Percentiles rank a stretch among this genome's conserved stretches.
Evolutionary conservation across 208 protist genomes (phyloP).

Genomic region (Trypanosoma avium): DNA sequence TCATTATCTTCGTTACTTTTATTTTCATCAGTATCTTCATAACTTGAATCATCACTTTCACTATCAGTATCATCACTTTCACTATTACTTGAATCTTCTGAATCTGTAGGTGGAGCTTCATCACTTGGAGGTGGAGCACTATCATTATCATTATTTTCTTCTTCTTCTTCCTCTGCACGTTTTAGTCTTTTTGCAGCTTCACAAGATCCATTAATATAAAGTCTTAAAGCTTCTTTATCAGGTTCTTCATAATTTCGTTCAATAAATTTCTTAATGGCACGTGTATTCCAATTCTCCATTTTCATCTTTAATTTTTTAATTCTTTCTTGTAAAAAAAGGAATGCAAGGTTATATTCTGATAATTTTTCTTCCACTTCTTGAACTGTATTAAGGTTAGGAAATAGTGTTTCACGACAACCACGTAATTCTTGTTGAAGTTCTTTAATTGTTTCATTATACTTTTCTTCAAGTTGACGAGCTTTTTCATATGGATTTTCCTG

Average conservation of each 20-base stretch:
- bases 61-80: not conserved
- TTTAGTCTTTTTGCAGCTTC: not conserved
- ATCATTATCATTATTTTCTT: not conserved
- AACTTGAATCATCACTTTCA: not conserved
- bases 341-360: not conserved
- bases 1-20: not conserved
- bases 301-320: not conserved
- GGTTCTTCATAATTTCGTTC: not conserved
- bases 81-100: not conserved
- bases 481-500: not conserved
- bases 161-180: not conserved
- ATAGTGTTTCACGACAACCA: not conserved
- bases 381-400: not conserved
- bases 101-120: not conserved
- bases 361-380: not conserved
- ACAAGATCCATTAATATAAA: not conserved
- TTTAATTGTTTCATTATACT: not conserved
- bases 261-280: not conserved
- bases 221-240: not conserved
- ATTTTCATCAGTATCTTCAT: not conserved
- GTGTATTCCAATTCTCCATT: not conserved
- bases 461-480: not conserved
- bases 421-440: slow-evolving; percentile 1
- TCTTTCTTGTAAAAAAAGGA: not conserved
- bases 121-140: not conserved